These are phyloP conservation scores for Globisporangium parvum DNA, from an alignment of 352 stramenopile genomes.

Conservation along the genomic window DNA sequence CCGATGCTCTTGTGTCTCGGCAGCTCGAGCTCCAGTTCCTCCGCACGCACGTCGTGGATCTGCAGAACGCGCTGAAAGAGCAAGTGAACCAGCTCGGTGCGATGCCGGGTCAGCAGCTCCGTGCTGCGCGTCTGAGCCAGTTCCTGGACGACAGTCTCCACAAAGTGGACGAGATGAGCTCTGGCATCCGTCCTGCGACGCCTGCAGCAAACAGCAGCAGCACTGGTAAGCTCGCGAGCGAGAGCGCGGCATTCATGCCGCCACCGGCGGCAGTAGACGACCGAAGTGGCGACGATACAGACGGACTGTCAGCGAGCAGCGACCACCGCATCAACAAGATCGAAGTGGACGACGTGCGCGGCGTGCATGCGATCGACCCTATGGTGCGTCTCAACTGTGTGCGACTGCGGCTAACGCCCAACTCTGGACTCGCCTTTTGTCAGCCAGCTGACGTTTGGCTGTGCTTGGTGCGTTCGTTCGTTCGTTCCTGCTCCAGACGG, in stretches of 20 bases:
- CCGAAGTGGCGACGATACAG: conserved; percentile 40
- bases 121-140: conserved; percentile 37
- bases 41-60: conserved; percentile 72
- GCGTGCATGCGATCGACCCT: conserved; percentile 39
- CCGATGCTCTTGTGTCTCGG: background rate
- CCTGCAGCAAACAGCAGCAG: conserved; percentile 10
- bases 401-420: background rate
- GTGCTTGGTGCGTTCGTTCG: background rate
- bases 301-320: conserved; percentile 28
- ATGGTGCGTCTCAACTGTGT: conserved; percentile 9
- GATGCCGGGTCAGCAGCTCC: conserved; percentile 33
- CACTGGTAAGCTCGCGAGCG: conserved; percentile 23
- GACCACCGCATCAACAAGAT: conserved; percentile 42
- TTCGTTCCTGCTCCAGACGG: conserved; percentile 20
- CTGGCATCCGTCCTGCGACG: conserved; percentile 28
- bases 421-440: background rate
- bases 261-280: conserved; percentile 18
- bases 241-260: conserved; percentile 19
- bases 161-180: conserved; percentile 80
- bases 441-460: background rate
- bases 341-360: conserved; percentile 49
- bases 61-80: conserved; percentile 63
- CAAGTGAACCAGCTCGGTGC: conserved; percentile 45
- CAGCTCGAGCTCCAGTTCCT: conserved; percentile 80
- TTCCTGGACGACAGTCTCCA: conserved; percentile 66